Conservation (phyloP, 176 grass and related monocot species). For the Rhipidocladum racemiflorum region DNA sequence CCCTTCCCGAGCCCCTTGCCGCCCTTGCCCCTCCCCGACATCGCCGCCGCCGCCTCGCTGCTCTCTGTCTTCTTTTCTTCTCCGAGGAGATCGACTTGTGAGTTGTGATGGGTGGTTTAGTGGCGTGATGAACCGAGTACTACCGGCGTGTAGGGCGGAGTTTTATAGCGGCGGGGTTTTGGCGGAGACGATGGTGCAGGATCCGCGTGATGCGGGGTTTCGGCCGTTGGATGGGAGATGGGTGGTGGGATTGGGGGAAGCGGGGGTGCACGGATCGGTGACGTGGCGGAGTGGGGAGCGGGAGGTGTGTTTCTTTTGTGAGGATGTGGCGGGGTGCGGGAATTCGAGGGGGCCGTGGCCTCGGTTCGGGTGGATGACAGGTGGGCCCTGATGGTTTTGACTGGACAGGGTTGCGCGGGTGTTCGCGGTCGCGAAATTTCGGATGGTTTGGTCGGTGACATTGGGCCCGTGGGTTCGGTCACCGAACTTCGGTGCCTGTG, state of each 20-base stretch:
- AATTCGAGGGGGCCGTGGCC: background rate
- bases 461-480: background rate
- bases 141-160: background rate
- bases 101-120: background rate
- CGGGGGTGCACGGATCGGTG: constrained; percentile 45
- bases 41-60: background rate
- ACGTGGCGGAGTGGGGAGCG: constrained; percentile 31
- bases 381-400: background rate
- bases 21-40: constrained; percentile 90
- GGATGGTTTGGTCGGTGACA: background rate
- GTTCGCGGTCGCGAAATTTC: constrained; percentile 20
- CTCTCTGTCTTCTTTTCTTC: background rate
- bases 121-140: no score
- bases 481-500: background rate
- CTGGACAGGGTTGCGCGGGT: background rate
- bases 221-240: background rate
- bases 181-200: background rate
- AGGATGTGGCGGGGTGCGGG: constrained; percentile 20
- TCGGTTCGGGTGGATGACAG: background rate
- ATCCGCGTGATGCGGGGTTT: constrained; percentile 34
- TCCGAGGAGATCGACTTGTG: background rate
- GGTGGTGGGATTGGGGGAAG: background rate
- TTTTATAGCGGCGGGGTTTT: constrained; percentile 1
- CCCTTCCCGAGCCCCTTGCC: constrained; percentile 89
- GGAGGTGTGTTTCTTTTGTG: constrained; percentile 63